phyloP scores from a whole-genome alignment of 768 basidiomycete species.

The Favolaschia claudopus region DNA sequence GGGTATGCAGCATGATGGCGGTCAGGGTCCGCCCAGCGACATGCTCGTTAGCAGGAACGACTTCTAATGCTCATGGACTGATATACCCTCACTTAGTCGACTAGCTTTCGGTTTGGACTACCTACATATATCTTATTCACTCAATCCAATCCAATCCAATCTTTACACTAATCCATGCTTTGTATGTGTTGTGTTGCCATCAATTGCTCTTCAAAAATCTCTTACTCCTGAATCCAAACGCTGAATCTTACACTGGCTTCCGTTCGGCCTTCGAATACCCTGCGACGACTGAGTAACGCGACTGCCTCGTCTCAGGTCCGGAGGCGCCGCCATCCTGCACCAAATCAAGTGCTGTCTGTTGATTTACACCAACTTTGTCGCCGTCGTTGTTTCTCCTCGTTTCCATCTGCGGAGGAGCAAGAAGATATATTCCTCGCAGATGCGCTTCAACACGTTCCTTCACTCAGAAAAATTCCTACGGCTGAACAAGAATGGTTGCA shows the following conservation, averaged over 20 bases:
- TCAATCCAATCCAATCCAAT: background rate
- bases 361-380: conserved; percentile 25
- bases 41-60: too few relatives aligned
- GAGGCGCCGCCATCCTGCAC: conserved; percentile 15
- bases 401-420: conserved; percentile 7
- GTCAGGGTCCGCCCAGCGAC: too few relatives aligned
- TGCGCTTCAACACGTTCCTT: background rate
- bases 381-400: conserved; percentile 22
- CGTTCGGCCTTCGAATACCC: conserved; percentile 1
- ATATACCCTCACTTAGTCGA: conserved; percentile 10
- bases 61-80: too few relatives aligned
- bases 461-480: conserved; percentile 17
- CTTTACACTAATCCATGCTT: background rate
- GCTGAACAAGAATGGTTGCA: conserved; percentile 52
- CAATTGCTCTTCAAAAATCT: conserved; percentile 14
- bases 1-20: conserved; percentile 23
- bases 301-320: conserved; percentile 10
- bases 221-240: too few relatives aligned
- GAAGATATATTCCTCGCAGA: conserved; percentile 13
- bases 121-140: conserved; percentile 15
- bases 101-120: background rate
- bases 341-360: conserved; percentile 10
- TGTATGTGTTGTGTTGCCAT: conserved; percentile 40
- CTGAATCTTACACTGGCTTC: conserved; percentile 18
- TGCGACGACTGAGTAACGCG: conserved; percentile 17